Base-by-base conservation (phyloP, 129 eudicot genomes). In the Scalesia atractyloides region DNA sequence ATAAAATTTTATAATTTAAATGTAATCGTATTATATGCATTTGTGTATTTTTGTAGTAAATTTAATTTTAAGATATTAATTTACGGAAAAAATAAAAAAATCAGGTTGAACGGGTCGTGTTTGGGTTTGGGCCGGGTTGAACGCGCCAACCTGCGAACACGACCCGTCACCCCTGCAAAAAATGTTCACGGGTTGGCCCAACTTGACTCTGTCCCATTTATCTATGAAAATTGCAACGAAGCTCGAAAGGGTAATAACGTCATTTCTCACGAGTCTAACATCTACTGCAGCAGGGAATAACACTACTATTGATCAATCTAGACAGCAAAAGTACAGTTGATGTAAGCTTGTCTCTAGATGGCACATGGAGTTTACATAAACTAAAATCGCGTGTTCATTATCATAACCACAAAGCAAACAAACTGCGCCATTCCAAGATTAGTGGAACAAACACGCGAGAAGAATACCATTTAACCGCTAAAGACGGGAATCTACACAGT, bases 401-500 rank as follows among this genome's bases (percentile, higher is more conserved):
- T 57, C 74, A 56, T 68, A 64, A 20, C 17, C 76, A 24, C 52
- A 71, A 78, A 70, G 77, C 73, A 52, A 53, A 51, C 64, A 63
- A 5, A 24, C 60, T 39, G 56, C 60, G 15, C 14, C 56, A 65
- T 30, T 51, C 58, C 53, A 81, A 75, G 66, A 62, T 9, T 9
- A 59, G 41, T 64, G 76, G 22, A 74, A 53, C 59, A 26, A 72
- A 37, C 17, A 61, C 52, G n/a, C 68, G 98, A 80, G 88, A 86
- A 74, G 96, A 92, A 79, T 92, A 89, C 79, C 98, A 89, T 66
- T 67, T 92, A 79, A 89, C 96, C 5, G 88, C 98, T 14, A 74
- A 78, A 76, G 84, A 87, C 49, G 81, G 92, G 11, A 47, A 92
- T 71, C 76, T 92, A 73, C 98, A 89, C 50, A 92, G 98, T 77